Base-by-base conservation (phyloP, 768 basidiomycete genomes). In the Suillus lakei region DNA sequence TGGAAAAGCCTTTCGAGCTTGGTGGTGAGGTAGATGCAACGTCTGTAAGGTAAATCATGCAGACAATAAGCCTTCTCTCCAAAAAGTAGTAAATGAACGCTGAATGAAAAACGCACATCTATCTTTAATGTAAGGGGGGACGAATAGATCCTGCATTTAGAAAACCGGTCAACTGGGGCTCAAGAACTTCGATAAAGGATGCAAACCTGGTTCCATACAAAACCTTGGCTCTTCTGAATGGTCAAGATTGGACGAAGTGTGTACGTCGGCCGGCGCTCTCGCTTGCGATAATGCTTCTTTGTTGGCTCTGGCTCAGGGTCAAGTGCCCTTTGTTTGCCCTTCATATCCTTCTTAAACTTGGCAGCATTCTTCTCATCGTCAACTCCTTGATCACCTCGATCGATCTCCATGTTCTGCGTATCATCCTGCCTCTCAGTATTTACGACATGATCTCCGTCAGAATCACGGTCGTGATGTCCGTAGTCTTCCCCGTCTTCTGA, bases 41-140 rank as follows among this genome's bases (percentile, higher is more conserved):
- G 73, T 94, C 92, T 93, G 69, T 62, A 64, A 67, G 60, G 38
- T 43, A 21, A 34, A 60, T 54, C 38, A 15, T 39, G 10, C 46
- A 68, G 54, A 65, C 30, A 62, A 50, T 50, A 44, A 62, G 66
- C 65, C 38, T 67, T 41, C 54, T 41, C 23, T 55, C 7, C 41
- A 67, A 62, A 75, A 70, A 55, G 62, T 60, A 66, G 65, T 63
- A 67, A 32, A 68, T 26, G 66, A 21, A 66, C 53, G 55, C 65
- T 67, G 73, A 51, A 67, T 73, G 70, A 61, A 64, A 48, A 56
- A 87, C 92, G 78, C 76, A 94, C 93, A 95, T 86, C 93, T 81
- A 74, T 95, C 93, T 77, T 95, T 94, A 81, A 93, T 92, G 71
- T 94, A 95, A 5, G 93, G 91, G 23, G 93, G 93, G 18, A 95